phyloP scores from a whole-genome alignment of 345 rosid species.

The Eucalyptus sp. region DNA sequence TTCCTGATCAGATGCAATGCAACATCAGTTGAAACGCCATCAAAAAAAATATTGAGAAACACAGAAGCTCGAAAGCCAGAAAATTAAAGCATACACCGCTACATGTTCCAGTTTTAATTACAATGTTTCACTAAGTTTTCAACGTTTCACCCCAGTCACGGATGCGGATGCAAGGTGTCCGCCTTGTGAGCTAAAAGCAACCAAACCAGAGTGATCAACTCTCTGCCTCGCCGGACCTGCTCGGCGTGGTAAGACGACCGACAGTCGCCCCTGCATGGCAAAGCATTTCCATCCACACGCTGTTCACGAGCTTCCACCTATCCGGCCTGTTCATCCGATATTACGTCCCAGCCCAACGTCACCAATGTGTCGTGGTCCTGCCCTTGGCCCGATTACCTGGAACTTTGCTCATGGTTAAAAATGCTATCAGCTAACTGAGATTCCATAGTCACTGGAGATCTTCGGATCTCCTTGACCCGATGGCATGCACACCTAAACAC shows the following conservation, averaged over 20 bases:
- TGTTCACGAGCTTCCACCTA: not conserved
- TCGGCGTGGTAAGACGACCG: not conserved
- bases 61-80: not conserved
- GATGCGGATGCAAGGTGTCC: not conserved
- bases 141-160: not conserved
- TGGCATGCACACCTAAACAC: not conserved
- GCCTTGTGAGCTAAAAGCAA: not conserved
- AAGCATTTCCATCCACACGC: not conserved
- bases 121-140: not conserved
- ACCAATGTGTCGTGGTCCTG: not conserved
- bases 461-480: not conserved
- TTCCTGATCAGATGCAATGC: too few relatives aligned
- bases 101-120: not conserved
- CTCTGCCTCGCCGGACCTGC: not conserved
- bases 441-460: not conserved
- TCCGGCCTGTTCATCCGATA: not conserved
- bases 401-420: not conserved
- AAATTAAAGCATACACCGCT: not conserved
- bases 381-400: not conserved
- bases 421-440: not conserved
- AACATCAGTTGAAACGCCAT: too few relatives aligned
- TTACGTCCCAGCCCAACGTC: not conserved
- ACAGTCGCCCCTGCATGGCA: not conserved
- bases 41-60: not conserved
- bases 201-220: not conserved